Conservation (phyloP, 129 eudicot species). For the Tagetes erecta region DNA sequence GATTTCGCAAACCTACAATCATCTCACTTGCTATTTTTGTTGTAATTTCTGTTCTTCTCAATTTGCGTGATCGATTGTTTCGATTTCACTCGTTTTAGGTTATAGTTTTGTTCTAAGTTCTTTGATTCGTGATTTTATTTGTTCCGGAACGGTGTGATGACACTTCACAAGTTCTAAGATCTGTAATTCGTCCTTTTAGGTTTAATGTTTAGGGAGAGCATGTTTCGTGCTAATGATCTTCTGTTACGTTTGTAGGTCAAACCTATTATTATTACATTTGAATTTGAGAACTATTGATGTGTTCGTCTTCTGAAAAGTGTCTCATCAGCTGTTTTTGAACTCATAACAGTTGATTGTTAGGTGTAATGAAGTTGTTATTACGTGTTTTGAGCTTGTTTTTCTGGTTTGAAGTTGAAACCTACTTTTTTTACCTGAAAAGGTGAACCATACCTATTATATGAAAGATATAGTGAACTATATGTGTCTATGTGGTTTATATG, state of each 20-base stretch:
- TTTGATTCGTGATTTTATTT: conserved; percentile 18
- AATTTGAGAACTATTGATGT: neutral
- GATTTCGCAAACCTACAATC: conserved; percentile 22
- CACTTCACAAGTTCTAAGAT: neutral
- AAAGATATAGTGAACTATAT: neutral
- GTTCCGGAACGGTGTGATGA: neutral
- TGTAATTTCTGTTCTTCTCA: neutral
- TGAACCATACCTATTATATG: neutral
- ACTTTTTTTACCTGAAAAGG: neutral
- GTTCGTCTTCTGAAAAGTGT: neutral
- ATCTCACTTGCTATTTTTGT: neutral
- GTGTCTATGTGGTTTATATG: conserved; percentile 2
- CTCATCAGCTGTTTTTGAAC: neutral
- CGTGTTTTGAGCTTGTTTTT: neutral
- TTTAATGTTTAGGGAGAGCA: neutral
- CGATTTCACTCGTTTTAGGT: neutral
- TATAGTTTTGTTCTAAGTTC: neutral
- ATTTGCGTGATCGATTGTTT: neutral
- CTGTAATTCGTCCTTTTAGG: conserved; percentile 16
- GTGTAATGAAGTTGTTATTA: neutral
- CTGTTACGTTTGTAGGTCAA: conserved; percentile 16
- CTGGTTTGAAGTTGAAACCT: conserved; percentile 7
- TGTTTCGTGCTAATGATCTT: neutral
- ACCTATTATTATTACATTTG: conserved; percentile 7
- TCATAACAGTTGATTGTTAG: conserved; percentile 10